Evolutionary conservation across 306 rosid genomes (phyloP), one percentile per base, ranked within the genome.

Genomic region (Cyclanthera cordifolia): DNA sequence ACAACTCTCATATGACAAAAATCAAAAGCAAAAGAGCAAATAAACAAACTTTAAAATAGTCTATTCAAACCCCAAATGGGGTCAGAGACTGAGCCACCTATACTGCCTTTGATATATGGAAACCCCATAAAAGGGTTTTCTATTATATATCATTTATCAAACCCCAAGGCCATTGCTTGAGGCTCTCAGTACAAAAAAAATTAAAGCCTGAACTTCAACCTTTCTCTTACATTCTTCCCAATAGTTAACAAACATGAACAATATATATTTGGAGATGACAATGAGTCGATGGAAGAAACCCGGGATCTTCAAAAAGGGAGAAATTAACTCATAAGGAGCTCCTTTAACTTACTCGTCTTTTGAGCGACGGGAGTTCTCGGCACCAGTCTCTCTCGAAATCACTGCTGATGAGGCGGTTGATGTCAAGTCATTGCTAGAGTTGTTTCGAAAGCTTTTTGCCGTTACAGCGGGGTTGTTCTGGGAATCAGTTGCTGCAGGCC

Each of bases 321-420:
- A 74, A 72, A 74, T 73, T 15, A 11, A 34, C 66, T 68, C 28
- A 72, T 37, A 49, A 45, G 2, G 16, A 4, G 63, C 74, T 55
- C 73, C 53, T 73, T 53, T 17, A 53, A 39, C 68, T 77, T 81
- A 90, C 14, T 88, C 88, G 41, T 76, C 78, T 73, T 92, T 85
- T 20, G 87, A 47, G 50, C 85, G 53, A 74, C 86, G 75, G 1
- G 79, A 50, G 54, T 73, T 46, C 51, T 79, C 85, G 1, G 65
- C 54, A 46, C 75, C 79, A 2, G 77, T 70, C 34, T 85, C 90
- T 64, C 48, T 53, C 16, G 83, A 77, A 6, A 87, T 82, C 13
- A 88, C 43, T 57, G 67, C 85, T 3, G 97, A 90, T 53, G 99
- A 87, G n/a, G 79, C 80, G 48, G 82, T 84, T 2, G 96, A 85